Evolutionary conservation across 78 protist genomes (phyloP).

Genomic region (Dictyostelium citrinum): DNA sequence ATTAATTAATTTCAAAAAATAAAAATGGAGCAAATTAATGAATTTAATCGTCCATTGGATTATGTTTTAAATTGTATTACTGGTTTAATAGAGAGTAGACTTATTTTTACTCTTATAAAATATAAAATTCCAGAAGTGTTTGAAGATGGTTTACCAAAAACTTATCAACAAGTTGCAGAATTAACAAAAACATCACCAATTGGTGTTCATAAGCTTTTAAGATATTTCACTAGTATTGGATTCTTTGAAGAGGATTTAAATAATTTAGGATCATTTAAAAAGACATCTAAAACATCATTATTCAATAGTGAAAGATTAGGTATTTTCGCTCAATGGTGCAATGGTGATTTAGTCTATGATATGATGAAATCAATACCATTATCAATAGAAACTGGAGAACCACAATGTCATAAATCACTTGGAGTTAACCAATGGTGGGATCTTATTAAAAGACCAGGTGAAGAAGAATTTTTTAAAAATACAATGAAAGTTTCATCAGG

Average conservation of each 20-base stretch:
- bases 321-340: not conserved
- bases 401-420: not conserved
- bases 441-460: not conserved
- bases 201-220: not conserved
- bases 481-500: not conserved
- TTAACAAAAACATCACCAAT: not conserved
- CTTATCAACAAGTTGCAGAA: not conserved
- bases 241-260: not conserved
- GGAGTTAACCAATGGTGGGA: not conserved
- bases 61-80: not conserved
- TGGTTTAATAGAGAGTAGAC: not conserved
- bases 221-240: not conserved
- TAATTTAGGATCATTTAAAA: not conserved
- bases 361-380: not conserved
- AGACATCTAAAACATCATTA: not conserved
- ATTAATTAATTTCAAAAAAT: too few species aligned
- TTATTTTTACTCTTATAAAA: not conserved
- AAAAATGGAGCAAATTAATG: not conserved
- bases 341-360: not conserved
- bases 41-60: not conserved
- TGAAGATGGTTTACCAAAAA: not conserved
- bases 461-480: not conserved
- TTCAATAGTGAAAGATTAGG: not conserved
- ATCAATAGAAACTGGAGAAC: not conserved
- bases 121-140: not conserved